phyloP scores from a whole-genome alignment of 768 basidiomycete genomes.

The Harrya chromipes region DNA sequence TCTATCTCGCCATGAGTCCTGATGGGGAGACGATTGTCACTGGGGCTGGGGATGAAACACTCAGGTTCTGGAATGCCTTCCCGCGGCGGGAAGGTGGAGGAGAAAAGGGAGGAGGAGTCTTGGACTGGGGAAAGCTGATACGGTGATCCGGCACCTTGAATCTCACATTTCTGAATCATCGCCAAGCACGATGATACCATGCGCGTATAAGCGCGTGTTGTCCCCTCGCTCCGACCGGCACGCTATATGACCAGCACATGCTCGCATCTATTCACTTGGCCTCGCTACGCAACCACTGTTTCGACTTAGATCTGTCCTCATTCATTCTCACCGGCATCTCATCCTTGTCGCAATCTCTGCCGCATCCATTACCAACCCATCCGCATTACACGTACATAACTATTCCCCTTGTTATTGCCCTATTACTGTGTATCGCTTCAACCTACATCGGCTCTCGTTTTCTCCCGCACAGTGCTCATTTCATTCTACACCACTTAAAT shows the following conservation, averaged over 20 bases:
- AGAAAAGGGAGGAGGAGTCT: slow-evolving; percentile 36
- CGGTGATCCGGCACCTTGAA: slow-evolving; percentile 30
- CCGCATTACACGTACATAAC: slow-evolving; percentile 21
- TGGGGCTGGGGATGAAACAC: slow-evolving; percentile 95
- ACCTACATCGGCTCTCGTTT: slow-evolving; percentile 8
- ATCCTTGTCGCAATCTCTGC: slow-evolving; percentile 13
- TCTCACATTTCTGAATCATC: not conserved
- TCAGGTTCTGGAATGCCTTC: slow-evolving; percentile 98
- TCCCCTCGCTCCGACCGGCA: slow-evolving; percentile 9
- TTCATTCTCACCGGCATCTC: slow-evolving; percentile 19
- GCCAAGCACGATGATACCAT: not conserved
- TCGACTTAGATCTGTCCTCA: slow-evolving; percentile 18
- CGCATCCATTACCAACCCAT: not conserved
- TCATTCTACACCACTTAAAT: slow-evolving; percentile 5
- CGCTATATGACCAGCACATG: slow-evolving; percentile 24
- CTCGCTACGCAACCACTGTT: slow-evolving; percentile 15
- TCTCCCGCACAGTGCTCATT: slow-evolving; percentile 19
- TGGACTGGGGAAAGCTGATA: slow-evolving; percentile 52
- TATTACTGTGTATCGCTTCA: slow-evolving; percentile 26
- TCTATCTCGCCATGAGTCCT: slow-evolving; percentile 97
- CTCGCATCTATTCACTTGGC: slow-evolving; percentile 24
- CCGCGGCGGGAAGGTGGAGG: slow-evolving; percentile 59
- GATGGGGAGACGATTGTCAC: slow-evolving; percentile 98
- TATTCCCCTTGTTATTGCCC: slow-evolving; percentile 27
- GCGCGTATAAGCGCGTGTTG: slow-evolving; percentile 6